A percentile compares a stretch with the other conserved stretches of the same genome.
Conservation (phyloP, 192 early-diverging fungal species). For the Cetraspora pellucida region DNA sequence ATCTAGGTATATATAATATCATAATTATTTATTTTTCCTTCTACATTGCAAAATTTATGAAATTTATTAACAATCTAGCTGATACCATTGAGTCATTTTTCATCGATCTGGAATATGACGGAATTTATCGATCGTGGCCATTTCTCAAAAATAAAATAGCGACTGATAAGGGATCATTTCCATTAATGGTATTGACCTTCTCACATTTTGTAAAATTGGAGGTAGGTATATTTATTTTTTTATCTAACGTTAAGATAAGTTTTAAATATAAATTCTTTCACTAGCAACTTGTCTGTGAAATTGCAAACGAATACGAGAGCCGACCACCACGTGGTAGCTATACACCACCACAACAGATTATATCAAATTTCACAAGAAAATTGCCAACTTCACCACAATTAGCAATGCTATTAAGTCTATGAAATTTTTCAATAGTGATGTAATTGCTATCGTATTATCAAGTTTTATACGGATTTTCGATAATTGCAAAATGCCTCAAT, state of each 20-base stretch:
- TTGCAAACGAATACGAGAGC: constrained; percentile 15
- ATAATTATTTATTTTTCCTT: constrained; percentile 26
- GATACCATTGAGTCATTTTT: background rate
- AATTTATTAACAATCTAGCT: constrained; percentile 12
- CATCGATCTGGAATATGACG: constrained; percentile 4
- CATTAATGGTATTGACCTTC: constrained; percentile 1
- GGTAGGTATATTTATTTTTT: constrained; percentile 14
- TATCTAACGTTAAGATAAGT: background rate
- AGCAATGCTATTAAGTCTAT: background rate
- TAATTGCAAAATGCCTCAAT: too few species aligned
- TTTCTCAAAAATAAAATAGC: constrained; percentile 12
- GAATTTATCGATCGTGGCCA: constrained; percentile 5
- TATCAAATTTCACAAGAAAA: background rate
- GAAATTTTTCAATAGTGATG: background rate
- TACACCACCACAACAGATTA: background rate
- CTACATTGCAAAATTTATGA: constrained; percentile 8
- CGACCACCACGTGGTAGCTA: background rate
- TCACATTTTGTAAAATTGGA: constrained; percentile 11
- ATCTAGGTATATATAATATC: background rate
- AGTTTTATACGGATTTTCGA: too few species aligned
- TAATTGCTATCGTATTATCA: too few species aligned
- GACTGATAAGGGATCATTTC: constrained; percentile 15
- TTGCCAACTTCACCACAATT: background rate
- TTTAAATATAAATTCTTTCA: background rate
- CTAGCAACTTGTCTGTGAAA: constrained; percentile 17